Conservation (phyloP, 176 grass and related monocot species). For the Oryza australiensis region DNA sequence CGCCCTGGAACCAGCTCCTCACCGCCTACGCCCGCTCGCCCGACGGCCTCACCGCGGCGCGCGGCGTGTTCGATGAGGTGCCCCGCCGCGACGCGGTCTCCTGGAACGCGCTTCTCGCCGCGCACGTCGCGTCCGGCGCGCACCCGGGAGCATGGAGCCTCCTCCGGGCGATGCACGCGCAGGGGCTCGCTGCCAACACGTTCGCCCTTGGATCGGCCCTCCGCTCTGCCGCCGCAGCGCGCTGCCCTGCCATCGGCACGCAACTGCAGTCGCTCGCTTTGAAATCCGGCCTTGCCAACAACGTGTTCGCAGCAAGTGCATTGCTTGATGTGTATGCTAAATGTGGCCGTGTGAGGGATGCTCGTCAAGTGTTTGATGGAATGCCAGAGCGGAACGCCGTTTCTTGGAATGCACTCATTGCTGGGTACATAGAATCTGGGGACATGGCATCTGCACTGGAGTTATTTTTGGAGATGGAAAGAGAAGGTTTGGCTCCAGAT, state of each 20-base stretch:
- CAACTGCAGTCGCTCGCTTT: conserved; percentile 50
- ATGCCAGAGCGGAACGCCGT: conserved; percentile 53
- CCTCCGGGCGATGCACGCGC: conserved; percentile 34
- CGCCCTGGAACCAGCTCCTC: conserved; percentile 65
- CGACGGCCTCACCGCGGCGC: conserved; percentile 23
- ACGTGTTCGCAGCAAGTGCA: conserved; percentile 48
- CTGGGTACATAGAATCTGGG: conserved; percentile 19
- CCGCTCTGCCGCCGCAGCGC: conserved; percentile 26
- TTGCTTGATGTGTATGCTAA: conserved; percentile 50
- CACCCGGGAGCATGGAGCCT: conserved; percentile 32
- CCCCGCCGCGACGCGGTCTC: conserved; percentile 46
- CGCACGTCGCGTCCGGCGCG: conserved; percentile 36
- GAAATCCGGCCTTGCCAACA: conserved; percentile 31
- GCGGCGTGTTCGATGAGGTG: conserved; percentile 60
- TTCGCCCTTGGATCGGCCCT: conserved; percentile 55
- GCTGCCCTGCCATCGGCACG: conserved; percentile 13
- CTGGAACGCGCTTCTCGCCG: conserved; percentile 67
- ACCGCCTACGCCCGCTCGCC: conserved; percentile 40
- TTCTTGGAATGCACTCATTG: conserved; percentile 60
- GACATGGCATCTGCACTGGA: not conserved
- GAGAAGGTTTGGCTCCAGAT: conserved; percentile 41
- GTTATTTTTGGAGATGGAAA: conserved; percentile 47
- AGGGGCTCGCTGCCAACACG: conserved; percentile 35
- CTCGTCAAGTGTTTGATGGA: conserved; percentile 40
- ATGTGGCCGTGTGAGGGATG: conserved; percentile 40